These are phyloP conservation scores for Adenanthera pavonina DNA, from an alignment of 306 rosid genomes.

Conservation along the genomic window DNA sequence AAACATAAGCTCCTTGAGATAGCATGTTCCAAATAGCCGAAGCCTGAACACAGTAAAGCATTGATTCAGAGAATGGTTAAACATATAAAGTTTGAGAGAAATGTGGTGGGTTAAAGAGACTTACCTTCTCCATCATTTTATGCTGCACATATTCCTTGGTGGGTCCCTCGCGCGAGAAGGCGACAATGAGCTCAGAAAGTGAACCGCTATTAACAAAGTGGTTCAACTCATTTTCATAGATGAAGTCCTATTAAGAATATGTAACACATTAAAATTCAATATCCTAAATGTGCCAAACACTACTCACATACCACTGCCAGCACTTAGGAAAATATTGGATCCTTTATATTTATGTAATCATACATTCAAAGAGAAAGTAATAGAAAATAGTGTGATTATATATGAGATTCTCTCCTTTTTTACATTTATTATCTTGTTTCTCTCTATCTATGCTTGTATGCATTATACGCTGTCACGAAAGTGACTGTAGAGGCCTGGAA, in stretches of 20 bases:
- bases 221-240: slow-evolving; percentile 88
- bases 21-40: slow-evolving; percentile 83
- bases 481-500: neutral
- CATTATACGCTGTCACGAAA: neutral
- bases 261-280: neutral
- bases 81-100: neutral
- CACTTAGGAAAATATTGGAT: no score
- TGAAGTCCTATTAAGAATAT: slow-evolving; percentile 69
- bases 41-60: slow-evolving; percentile 64
- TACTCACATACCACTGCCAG: neutral
- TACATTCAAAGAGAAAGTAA: neutral
- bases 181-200: slow-evolving; percentile 85
- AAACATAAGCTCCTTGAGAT: slow-evolving; percentile 85
- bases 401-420: neutral
- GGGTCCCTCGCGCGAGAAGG: slow-evolving; percentile 96
- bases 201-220: slow-evolving; percentile 71
- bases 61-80: slow-evolving; percentile 28
- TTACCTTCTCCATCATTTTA: slow-evolving; percentile 88
- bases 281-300: neutral
- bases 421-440: neutral
- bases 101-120: neutral
- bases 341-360: no score
- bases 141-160: slow-evolving; percentile 95
- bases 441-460: neutral
- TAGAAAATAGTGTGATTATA: neutral